phyloP scores from a whole-genome alignment of 805 yeast genomes.

The Yamadazyma sp. region DNA sequence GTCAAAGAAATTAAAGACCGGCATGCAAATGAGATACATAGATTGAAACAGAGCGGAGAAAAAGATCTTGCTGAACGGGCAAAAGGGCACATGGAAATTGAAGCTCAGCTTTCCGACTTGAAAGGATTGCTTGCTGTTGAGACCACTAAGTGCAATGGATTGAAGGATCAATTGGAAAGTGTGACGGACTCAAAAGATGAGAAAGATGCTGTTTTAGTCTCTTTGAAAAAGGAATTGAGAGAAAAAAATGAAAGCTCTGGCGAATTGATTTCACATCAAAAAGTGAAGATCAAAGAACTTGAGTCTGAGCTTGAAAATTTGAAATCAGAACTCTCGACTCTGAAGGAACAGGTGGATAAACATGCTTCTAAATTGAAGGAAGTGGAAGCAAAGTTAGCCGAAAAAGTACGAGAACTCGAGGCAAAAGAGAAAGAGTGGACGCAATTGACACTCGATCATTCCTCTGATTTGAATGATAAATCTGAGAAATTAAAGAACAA shows the following conservation, averaged over 20 bases:
- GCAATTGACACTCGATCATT: no score
- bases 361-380: background rate
- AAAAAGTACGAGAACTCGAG: background rate
- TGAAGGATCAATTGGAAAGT: background rate
- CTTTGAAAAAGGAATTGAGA: constrained; percentile 18
- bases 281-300: background rate
- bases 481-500: background rate
- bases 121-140: background rate
- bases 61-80: background rate
- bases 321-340: background rate
- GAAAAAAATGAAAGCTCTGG: constrained; percentile 3
- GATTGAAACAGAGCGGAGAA: background rate
- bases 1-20: background rate
- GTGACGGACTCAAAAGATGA: constrained; percentile 8
- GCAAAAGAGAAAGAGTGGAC: background rate
- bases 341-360: background rate
- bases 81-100: background rate
- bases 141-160: background rate
- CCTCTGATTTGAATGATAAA: background rate
- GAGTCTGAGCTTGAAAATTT: background rate
- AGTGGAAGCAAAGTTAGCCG: background rate
- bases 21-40: background rate
- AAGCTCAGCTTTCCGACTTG: background rate
- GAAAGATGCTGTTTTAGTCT: constrained; percentile 7
- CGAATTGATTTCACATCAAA: background rate